Evolutionary conservation across 2,329 filamentous ascomycete species (phyloP).

Genomic region (Fusarium nurragi): DNA sequence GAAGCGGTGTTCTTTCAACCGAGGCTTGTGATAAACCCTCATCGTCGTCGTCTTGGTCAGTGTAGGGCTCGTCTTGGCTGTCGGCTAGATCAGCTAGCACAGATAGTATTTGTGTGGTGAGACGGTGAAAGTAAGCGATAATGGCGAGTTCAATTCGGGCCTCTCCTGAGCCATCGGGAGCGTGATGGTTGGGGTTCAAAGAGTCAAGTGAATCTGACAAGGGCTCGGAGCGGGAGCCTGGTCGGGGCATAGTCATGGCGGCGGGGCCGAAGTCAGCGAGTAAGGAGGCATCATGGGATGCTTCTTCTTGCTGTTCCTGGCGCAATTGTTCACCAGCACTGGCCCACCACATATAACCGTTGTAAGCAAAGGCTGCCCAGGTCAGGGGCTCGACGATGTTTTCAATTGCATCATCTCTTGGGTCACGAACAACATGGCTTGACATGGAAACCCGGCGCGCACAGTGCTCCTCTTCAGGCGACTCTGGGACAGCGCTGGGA

Average conservation of each 20-base stretch:
- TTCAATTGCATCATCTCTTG: slow-evolving; percentile 61
- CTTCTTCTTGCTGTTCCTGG: slow-evolving; percentile 68
- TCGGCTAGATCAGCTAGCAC: slow-evolving; percentile 70
- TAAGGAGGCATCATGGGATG: slow-evolving; percentile 63
- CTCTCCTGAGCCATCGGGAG: slow-evolving; percentile 52
- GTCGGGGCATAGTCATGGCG: slow-evolving; percentile 46
- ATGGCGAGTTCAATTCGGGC: slow-evolving; percentile 72
- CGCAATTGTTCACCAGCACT: slow-evolving; percentile 78
- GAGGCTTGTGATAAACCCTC: slow-evolving; percentile 49
- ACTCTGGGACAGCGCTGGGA: slow-evolving; percentile 42
- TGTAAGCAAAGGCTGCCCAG: slow-evolving; percentile 81
- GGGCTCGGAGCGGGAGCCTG: slow-evolving; percentile 47
- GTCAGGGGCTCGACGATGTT: slow-evolving; percentile 69
- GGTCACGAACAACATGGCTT: slow-evolving; percentile 46
- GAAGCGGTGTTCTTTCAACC: slow-evolving; percentile 44
- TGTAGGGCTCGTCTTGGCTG: slow-evolving; percentile 55
- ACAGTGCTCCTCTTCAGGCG: slow-evolving; percentile 43
- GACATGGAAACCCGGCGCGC: slow-evolving; percentile 44
- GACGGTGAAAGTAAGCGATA: slow-evolving; percentile 82
- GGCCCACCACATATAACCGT: slow-evolving; percentile 90
- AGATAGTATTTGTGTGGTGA: slow-evolving; percentile 73
- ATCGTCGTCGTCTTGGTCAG: slow-evolving; percentile 47
- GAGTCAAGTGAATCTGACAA: slow-evolving; percentile 58
- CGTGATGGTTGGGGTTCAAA: slow-evolving; percentile 50
- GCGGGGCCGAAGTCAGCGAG: slow-evolving; percentile 61